Evolutionary conservation across 2,329 filamentous ascomycete genomes (phyloP).

Genomic region (Bretziella fagacearum): DNA sequence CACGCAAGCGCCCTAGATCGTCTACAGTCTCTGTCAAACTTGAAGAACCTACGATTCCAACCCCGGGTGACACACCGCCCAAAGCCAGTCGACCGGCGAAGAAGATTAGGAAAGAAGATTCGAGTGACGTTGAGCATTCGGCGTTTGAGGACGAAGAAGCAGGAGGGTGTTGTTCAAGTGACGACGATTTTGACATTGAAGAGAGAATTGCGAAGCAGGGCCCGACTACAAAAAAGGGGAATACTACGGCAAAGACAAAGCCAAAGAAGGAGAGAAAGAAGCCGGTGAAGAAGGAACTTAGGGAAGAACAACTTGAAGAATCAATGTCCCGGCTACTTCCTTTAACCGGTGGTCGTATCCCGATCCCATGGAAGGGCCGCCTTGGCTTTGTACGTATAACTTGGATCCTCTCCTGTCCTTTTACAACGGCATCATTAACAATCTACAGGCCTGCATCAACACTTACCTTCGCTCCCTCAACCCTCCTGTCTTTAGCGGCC

Average conservation of each 20-base stretch:
- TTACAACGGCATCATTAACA: neutral
- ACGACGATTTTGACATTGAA: conserved; percentile 11
- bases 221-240: neutral
- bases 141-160: conserved; percentile 9
- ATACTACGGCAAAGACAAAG: neutral
- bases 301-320: neutral
- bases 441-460: conserved; percentile 62
- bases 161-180: conserved; percentile 9
- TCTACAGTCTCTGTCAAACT: neutral
- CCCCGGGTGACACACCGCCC: neutral
- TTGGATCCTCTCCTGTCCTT: too few species aligned
- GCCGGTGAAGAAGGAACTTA: conserved; percentile 1
- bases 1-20: neutral
- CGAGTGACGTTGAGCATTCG: conserved; percentile 5
- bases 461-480: conserved; percentile 73
- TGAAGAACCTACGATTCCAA: neutral
- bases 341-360: conserved; percentile 9
- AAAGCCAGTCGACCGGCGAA: neutral
- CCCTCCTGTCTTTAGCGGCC: conserved; percentile 74
- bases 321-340: conserved; percentile 10
- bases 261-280: conserved; percentile 6
- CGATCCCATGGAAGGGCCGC: conserved; percentile 14
- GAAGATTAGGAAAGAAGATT: neutral
- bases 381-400: conserved; percentile 12
- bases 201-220: neutral